phyloP scores from a whole-genome alignment of 2,329 filamentous ascomycete species.

The Purpureocillium lavendulum region DNA sequence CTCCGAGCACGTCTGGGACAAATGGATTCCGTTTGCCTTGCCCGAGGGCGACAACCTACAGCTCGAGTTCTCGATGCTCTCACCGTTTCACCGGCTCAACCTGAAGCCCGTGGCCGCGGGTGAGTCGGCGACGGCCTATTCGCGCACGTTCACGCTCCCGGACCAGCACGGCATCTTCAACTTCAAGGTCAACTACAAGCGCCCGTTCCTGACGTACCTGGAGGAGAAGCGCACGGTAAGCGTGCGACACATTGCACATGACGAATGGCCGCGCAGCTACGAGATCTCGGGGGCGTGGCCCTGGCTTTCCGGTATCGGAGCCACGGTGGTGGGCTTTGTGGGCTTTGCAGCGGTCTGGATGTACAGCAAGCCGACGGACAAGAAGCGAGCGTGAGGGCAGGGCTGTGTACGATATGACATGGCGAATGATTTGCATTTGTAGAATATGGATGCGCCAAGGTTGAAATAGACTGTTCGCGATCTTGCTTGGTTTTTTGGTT shows the following conservation, averaged over 20 bases:
- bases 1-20: slow-evolving; percentile 72
- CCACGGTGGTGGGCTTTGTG: slow-evolving; percentile 77
- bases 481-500: too few species aligned
- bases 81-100: slow-evolving; percentile 84
- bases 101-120: slow-evolving; percentile 52
- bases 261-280: slow-evolving; percentile 91
- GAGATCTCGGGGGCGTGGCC: slow-evolving; percentile 87
- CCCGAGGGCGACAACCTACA: slow-evolving; percentile 68
- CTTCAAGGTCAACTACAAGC: slow-evolving; percentile 95
- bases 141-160: slow-evolving; percentile 69
- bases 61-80: slow-evolving; percentile 98
- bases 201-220: slow-evolving; percentile 79
- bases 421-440: too few species aligned
- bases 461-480: too few species aligned
- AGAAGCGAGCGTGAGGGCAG: slow-evolving; percentile 20
- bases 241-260: slow-evolving; percentile 91
- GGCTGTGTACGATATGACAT: neutral
- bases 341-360: slow-evolving; percentile 84
- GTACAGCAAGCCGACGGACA: slow-evolving; percentile 47
- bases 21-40: slow-evolving; percentile 65
- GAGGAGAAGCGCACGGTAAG: slow-evolving; percentile 95
- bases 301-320: slow-evolving; percentile 83
- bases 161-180: slow-evolving; percentile 99
- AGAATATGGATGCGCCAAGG: too few species aligned
- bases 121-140: slow-evolving; percentile 64